phyloP scores from a whole-genome alignment of 495 filamentous ascomycete genomes.

The Penicillium riverlandense region DNA sequence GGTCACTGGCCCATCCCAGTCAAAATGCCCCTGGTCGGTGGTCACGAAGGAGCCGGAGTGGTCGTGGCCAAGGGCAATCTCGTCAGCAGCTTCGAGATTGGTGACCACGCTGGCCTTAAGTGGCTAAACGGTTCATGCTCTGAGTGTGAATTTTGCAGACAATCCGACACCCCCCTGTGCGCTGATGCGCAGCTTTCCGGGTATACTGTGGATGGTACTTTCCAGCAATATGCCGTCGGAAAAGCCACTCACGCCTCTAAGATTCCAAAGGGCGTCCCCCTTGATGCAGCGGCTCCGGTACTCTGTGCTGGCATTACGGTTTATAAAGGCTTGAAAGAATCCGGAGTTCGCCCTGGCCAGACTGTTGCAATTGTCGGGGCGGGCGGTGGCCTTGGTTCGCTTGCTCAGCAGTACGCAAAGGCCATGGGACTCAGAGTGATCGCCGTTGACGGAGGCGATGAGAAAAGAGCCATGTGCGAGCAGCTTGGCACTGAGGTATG shows the following conservation, averaged over 20 bases:
- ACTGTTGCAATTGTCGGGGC: slow-evolving; percentile 83
- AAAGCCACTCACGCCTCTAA: slow-evolving; percentile 73
- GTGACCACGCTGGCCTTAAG: slow-evolving; percentile 72
- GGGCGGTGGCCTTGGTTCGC: slow-evolving; percentile 73
- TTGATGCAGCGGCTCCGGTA: slow-evolving; percentile 71
- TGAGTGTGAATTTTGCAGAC: slow-evolving; percentile 65
- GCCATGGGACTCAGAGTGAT: slow-evolving; percentile 76
- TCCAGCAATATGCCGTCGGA: slow-evolving; percentile 82
- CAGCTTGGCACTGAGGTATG: slow-evolving; percentile 54
- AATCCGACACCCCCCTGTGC: slow-evolving; percentile 64
- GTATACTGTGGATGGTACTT: slow-evolving; percentile 73
- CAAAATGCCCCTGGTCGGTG: slow-evolving; percentile 79
- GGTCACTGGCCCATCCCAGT: slow-evolving; percentile 76
- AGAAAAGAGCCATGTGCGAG: slow-evolving; percentile 62
- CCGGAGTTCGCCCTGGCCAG: slow-evolving; percentile 66
- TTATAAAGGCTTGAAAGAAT: slow-evolving; percentile 87
- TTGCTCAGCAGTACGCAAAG: slow-evolving; percentile 79
- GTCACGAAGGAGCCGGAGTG: slow-evolving; percentile 79
- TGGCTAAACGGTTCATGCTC: slow-evolving; percentile 78
- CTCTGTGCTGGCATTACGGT: slow-evolving; percentile 86
- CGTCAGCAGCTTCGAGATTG: slow-evolving; percentile 60
- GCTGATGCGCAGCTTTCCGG: slow-evolving; percentile 58
- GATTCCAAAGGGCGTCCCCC: slow-evolving; percentile 60
- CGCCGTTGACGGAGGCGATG: slow-evolving; percentile 72
- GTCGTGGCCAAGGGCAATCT: slow-evolving; percentile 69